Percentiles rank a stretch among this genome's conserved stretches.
These are phyloP conservation scores for Globisporangium viniferum DNA, from an alignment of 352 stramenopile genomes.

Conservation along the genomic window DNA sequence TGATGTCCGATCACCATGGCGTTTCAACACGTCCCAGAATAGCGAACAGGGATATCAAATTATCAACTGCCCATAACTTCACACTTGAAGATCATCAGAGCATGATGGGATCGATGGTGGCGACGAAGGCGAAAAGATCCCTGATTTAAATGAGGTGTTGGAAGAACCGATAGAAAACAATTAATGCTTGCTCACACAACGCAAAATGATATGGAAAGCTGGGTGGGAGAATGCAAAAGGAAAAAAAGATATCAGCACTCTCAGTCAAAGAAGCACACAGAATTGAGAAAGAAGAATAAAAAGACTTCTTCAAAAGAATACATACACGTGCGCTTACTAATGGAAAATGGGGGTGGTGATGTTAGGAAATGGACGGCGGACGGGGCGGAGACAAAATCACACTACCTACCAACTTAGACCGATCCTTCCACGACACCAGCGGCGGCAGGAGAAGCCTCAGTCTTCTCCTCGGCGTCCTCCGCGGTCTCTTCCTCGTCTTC, in stretches of 20 bases:
- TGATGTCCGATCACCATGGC: not conserved
- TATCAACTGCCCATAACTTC: not conserved
- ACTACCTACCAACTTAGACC: constrained; percentile 34
- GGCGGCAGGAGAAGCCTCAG: not conserved
- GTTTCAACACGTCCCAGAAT: not conserved
- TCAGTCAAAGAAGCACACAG: not conserved
- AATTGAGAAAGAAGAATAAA: not conserved
- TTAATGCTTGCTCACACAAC: too few species aligned
- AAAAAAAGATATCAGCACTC: not conserved
- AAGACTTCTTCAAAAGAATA: constrained; percentile 5
- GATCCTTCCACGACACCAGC: constrained; percentile 55
- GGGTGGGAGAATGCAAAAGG: not conserved
- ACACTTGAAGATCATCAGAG: not conserved
- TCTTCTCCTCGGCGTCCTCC: constrained; percentile 30
- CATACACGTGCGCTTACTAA: constrained; percentile 17
- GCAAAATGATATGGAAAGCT: not conserved
- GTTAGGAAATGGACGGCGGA: not conserved
- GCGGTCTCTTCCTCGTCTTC: constrained; percentile 31
- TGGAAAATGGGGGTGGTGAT: not conserved
- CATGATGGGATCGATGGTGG: too few species aligned
- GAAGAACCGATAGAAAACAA: not conserved
- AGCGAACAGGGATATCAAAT: too few species aligned
- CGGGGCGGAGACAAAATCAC: not conserved
- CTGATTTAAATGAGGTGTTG: not conserved
- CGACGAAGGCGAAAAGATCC: too few species aligned